A percentile compares a stretch with the other conserved stretches of the same genome.
These are phyloP conservation scores for Colletotrichum noveboracense DNA, from an alignment of 2,329 filamentous ascomycete species.

Conservation along the genomic window DNA sequence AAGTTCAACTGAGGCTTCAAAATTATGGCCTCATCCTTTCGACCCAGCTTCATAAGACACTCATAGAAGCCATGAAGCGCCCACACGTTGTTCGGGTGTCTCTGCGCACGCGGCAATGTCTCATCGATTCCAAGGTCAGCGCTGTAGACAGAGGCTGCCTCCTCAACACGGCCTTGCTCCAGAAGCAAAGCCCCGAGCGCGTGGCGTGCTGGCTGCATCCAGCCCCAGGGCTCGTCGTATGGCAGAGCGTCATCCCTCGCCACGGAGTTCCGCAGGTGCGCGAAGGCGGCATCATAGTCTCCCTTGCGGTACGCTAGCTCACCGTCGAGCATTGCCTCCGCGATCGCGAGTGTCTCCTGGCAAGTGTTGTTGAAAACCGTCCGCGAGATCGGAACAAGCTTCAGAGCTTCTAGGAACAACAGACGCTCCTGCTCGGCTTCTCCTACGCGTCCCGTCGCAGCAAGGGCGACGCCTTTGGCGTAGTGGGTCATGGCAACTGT, in stretches of 20 bases:
- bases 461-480: slow-evolving; percentile 69
- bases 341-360: slow-evolving; percentile 66
- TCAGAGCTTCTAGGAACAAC: slow-evolving; percentile 56
- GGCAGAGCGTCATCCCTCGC: slow-evolving; percentile 65
- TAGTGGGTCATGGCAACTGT: slow-evolving; percentile 74
- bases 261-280: slow-evolving; percentile 62
- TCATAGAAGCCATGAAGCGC: slow-evolving; percentile 76
- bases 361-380: slow-evolving; percentile 74
- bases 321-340: slow-evolving; percentile 72
- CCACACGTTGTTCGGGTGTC: slow-evolving; percentile 79
- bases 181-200: slow-evolving; percentile 73
- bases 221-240: slow-evolving; percentile 79
- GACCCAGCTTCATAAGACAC: slow-evolving; percentile 63
- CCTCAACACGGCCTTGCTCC: slow-evolving; percentile 65
- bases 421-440: slow-evolving; percentile 58
- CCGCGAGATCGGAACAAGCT: slow-evolving; percentile 60
- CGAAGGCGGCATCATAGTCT: slow-evolving; percentile 64
- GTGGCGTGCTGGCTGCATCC: slow-evolving; percentile 78
- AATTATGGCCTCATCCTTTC: slow-evolving; percentile 41
- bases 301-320: slow-evolving; percentile 74
- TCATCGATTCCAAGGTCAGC: slow-evolving; percentile 66
- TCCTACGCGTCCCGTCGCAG: slow-evolving; percentile 58
- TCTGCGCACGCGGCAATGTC: slow-evolving; percentile 66
- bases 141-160: slow-evolving; percentile 62
- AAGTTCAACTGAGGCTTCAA: slow-evolving; percentile 50